These are phyloP conservation scores for Ceratorhiza oryzae-sativae DNA, from an alignment of 1,284 basidiomycete species.

Conservation along the genomic window DNA sequence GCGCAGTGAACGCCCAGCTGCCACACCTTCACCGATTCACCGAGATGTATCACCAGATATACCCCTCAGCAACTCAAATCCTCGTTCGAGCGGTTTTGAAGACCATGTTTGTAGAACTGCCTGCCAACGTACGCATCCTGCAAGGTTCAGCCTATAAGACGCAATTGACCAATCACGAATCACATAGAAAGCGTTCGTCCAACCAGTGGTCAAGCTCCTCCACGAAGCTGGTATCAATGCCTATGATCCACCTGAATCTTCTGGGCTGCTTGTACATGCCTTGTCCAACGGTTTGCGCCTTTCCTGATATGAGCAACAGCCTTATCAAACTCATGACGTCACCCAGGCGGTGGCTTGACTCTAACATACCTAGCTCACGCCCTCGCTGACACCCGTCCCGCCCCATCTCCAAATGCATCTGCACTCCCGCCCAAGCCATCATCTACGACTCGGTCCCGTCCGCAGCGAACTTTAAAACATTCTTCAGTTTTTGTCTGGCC, in stretches of 20 bases:
- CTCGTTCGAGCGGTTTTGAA: background rate
- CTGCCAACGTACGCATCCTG: slow-evolving; percentile 5
- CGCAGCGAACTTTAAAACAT: background rate
- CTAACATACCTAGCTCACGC: slow-evolving; percentile 15
- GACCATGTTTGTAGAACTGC: background rate
- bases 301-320: background rate
- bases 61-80: slow-evolving; percentile 33
- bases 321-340: background rate
- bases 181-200: slow-evolving; percentile 1
- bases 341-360: slow-evolving; percentile 15
- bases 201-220: slow-evolving; percentile 25
- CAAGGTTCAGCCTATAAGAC: background rate
- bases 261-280: slow-evolving; percentile 26
- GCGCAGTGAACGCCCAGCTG: slow-evolving; percentile 12
- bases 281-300: slow-evolving; percentile 21
- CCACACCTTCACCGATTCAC: slow-evolving; percentile 26
- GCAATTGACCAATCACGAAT: background rate
- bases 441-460: slow-evolving; percentile 23
- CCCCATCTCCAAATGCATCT: background rate
- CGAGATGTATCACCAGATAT: slow-evolving; percentile 17
- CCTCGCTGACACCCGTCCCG: background rate
- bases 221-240: slow-evolving; percentile 26
- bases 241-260: background rate
- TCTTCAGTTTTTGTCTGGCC: background rate
- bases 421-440: slow-evolving; percentile 19